Base-by-base conservation (phyloP, 2,329 filamentous ascomycete species). In the Pyrenophora seminiperda region DNA sequence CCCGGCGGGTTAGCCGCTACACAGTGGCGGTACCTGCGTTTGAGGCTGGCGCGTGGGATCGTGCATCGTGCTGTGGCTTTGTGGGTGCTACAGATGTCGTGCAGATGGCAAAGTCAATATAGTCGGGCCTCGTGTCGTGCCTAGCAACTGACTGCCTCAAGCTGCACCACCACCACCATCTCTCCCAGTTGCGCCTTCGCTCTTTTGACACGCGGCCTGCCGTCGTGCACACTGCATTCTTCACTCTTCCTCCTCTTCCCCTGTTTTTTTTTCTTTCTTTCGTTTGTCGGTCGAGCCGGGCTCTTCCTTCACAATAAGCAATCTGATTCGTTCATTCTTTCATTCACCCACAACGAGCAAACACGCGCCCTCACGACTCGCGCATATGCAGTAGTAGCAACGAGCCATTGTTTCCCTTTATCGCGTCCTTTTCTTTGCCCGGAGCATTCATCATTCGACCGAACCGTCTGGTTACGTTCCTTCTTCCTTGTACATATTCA, bases 31-130 rank as follows among this genome's bases (percentile, higher is more conserved):
- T 64, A 48, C 53, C 51, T 62, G 57, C 41, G 67, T 72, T 69
- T 71, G 70, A 71, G 63, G 60, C 63, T 67, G 64, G 67, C 64
- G 63, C 65, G 58, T 67, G 61, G 59, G 62, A 58, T 56, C 54
- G 65, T 56, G 56, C 58, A 58, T 56, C 54, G 65, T 56, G 56
- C 58, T 49, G 55, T 65, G 58, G 62, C 59, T 67, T 58, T 63
- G 61, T 62, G 56, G 50, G 47, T 63, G 53, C 50, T 50, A 57
- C 46, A 57, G 54, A 62, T 54, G 60, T 59, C 48, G 58, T 53
- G 58, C 53, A 63, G 57, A 57, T 61, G 65, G 56, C 53, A 39
- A 58, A 63, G 50, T 67, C 62, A 65, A 70, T 70, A 71, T 71
- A 71, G 61, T 68, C 71, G 58, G 55, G 51, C 56, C 53, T 59